Base-by-base conservation (phyloP, 1,284 basidiomycete species). In the Jaminaea rosea region DNA sequence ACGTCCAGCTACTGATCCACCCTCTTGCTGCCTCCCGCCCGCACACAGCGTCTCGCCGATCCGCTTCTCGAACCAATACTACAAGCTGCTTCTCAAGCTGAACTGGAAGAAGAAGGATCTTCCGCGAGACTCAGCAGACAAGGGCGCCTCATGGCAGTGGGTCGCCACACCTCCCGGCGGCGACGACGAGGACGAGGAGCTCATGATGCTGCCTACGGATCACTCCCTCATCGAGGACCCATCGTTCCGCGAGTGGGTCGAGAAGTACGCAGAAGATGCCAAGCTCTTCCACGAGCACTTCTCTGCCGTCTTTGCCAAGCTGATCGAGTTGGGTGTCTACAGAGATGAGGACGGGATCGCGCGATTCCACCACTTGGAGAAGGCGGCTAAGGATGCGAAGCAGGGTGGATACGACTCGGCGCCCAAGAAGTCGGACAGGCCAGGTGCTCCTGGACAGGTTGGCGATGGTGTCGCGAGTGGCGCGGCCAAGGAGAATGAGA, bases 201-300 rank as follows among this genome's bases (percentile, higher is more conserved):
- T 81, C 28, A 81, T 81, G 79, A 79, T 80, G 77, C 75, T 80
- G 4, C 79, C 79, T n/a, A 72, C 65, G 11, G 69, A 79, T 60
- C 67, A 66, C 52, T 45, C 58, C 3, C 53, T 73, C 15, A 65
- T 63, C 26, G 65, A 71, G 58, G 71, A 73, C 56, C 58, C 57
- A 21, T 58, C 59, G 56, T 65, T 73, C 59, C 60, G 61, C 17
- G 59, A 59, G 4, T 73, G 71, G 71, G 69, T 72, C 24, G 68
- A 73, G 53, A 72, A 69, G 69, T 76, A 76, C 57, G 79, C 80
- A 4, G 77, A 77, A 41, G 79, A 81, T 71, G 75, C 77, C 74
- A 80, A 0, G 79, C 79, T 66, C 80, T 80, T 81, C 75, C 80
- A 78, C 68, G 67, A 74, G 42, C 77, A 81, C 27, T 81, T 81